Evolutionary conservation across 2,329 filamentous ascomycete species (phyloP).

Genomic region (Xylaria sp.): DNA sequence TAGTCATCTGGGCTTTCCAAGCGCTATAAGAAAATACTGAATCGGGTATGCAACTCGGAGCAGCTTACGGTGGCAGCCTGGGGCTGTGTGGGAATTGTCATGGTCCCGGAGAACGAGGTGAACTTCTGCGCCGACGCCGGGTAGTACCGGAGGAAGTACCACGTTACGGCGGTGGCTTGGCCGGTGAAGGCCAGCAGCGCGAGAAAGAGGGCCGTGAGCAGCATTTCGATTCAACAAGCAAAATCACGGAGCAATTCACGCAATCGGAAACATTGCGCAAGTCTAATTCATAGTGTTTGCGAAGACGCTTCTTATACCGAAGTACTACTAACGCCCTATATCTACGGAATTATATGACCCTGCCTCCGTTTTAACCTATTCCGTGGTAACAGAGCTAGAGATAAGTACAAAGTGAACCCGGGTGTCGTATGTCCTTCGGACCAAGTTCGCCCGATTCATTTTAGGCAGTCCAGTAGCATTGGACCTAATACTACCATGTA

Average conservation of each 20-base stretch:
- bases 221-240: conserved; percentile 26
- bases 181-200: conserved; percentile 45
- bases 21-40: background rate
- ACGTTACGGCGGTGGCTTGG: conserved; percentile 48
- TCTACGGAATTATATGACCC: background rate
- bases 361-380: background rate
- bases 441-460: conserved; percentile 32
- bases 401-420: background rate
- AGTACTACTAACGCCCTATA: background rate
- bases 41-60: background rate
- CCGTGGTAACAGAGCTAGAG: background rate
- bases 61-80: conserved; percentile 45
- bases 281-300: conserved; percentile 4
- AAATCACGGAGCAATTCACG: background rate
- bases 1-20: background rate
- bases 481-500: background rate
- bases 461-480: conserved; percentile 27
- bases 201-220: conserved; percentile 37
- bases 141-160: conserved; percentile 52
- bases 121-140: conserved; percentile 51
- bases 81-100: conserved; percentile 48
- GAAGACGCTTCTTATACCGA: conserved; percentile 17
- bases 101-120: conserved; percentile 49
- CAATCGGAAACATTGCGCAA: background rate
- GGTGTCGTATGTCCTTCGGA: conserved; percentile 3